A percentile compares a stretch with the other conserved stretches of the same genome.
Conservation (phyloP, 768 basidiomycete species). For the Boletus sensibilis region DNA sequence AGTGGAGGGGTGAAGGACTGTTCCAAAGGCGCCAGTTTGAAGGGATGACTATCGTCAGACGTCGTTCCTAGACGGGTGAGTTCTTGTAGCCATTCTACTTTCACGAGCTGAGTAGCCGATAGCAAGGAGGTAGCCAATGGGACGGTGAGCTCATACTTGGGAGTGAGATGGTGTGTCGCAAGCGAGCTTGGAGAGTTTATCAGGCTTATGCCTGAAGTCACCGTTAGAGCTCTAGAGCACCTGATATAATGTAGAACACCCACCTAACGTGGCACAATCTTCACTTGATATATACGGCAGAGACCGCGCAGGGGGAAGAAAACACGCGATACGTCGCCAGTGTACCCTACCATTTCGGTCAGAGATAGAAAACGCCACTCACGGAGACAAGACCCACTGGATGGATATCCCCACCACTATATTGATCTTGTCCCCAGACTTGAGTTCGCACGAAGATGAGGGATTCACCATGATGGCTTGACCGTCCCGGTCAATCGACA, state of each 20-base stretch:
- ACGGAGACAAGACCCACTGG: slow-evolving; percentile 39
- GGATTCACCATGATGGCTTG: slow-evolving; percentile 36
- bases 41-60: slow-evolving; percentile 33
- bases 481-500: slow-evolving; percentile 41
- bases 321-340: slow-evolving; percentile 54
- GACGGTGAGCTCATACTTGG: slow-evolving; percentile 49
- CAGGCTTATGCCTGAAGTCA: slow-evolving; percentile 49
- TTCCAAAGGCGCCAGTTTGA: slow-evolving; percentile 45
- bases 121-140: slow-evolving; percentile 58
- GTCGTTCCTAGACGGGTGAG: slow-evolving; percentile 50
- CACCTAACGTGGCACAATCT: slow-evolving; percentile 56
- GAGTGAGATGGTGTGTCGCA: slow-evolving; percentile 64
- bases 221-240: background rate
- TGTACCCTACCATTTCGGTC: slow-evolving; percentile 37
- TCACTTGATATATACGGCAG: slow-evolving; percentile 39
- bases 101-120: slow-evolving; percentile 57
- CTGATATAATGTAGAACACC: slow-evolving; percentile 17
- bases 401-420: slow-evolving; percentile 45
- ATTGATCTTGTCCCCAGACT: slow-evolving; percentile 53
- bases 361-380: background rate
- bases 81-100: slow-evolving; percentile 65
- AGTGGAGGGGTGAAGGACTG: slow-evolving; percentile 49
- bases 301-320: slow-evolving; percentile 38
- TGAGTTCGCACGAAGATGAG: slow-evolving; percentile 40
- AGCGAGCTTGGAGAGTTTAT: slow-evolving; percentile 43